Evolutionary conservation across 2,329 filamentous ascomycete genomes (phyloP).

Genomic region (Pseudogymnoascus sp.): DNA sequence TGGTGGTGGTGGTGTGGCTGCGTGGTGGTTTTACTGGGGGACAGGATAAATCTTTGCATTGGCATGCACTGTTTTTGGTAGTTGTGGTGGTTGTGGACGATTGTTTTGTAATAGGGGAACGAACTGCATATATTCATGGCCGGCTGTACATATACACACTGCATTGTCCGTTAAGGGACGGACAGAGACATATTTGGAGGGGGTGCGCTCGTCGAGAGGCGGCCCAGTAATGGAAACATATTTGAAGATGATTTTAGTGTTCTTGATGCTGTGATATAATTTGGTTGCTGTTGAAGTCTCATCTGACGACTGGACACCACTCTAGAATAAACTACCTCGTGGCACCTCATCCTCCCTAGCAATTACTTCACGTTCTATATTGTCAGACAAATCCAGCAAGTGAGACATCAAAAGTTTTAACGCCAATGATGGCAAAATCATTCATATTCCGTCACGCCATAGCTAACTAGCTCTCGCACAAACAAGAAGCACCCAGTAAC

Average conservation of each 20-base stretch:
- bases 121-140: conserved; percentile 7
- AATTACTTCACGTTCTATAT: neutral
- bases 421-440: neutral
- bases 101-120: neutral
- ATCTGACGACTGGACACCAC: neutral
- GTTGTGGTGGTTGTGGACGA: neutral
- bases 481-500: neutral
- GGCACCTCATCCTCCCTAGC: neutral
- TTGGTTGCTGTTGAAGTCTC: neutral
- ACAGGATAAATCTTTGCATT: neutral
- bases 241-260: neutral
- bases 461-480: neutral
- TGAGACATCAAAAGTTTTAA: neutral
- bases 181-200: neutral
- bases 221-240: neutral
- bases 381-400: neutral
- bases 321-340: neutral
- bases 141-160: conserved; percentile 3
- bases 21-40: neutral
- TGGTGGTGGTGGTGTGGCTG: neutral
- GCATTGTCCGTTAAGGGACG: conserved; percentile 4
- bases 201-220: neutral
- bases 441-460: conserved; percentile 7
- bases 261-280: neutral
- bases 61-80: neutral